phyloP scores from a whole-genome alignment of 192 early-diverging fungal species.

The Mortierella alpina region DNA sequence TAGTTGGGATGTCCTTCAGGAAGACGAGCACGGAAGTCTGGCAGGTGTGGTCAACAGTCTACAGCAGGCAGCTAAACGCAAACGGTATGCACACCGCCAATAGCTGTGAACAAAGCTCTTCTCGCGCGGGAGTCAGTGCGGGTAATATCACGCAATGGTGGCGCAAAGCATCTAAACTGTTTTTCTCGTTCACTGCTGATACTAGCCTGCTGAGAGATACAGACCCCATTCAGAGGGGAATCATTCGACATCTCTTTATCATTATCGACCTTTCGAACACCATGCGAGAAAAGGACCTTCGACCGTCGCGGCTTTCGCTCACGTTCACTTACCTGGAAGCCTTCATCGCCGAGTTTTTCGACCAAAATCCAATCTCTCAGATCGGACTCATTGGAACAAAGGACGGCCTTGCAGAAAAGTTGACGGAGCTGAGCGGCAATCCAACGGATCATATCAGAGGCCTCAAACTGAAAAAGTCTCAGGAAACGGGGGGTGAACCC shows the following conservation, averaged over 20 bases:
- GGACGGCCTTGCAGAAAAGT: conserved; percentile 87
- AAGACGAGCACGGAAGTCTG: conserved; percentile 86
- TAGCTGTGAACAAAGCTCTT: no score
- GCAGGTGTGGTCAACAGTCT: conserved; percentile 77
- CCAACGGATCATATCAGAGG: conserved; percentile 84
- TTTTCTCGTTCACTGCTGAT: not conserved
- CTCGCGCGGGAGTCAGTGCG: no score
- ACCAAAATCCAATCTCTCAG: conserved; percentile 95
- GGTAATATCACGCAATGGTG: conserved; percentile 9
- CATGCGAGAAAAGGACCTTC: conserved; percentile 89
- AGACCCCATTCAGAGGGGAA: conserved; percentile 78
- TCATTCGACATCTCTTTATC: conserved; percentile 85
- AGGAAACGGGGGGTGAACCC: conserved; percentile 85
- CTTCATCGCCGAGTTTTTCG: conserved; percentile 91
- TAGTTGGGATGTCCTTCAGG: conserved; percentile 93
- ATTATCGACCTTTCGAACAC: conserved; percentile 85
- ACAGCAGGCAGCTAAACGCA: conserved; percentile 76
- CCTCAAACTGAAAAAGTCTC: conserved; percentile 71
- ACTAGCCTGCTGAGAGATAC: conserved; percentile 69
- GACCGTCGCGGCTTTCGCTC: conserved; percentile 83
- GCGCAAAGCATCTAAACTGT: conserved; percentile 14
- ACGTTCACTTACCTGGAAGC: conserved; percentile 71
- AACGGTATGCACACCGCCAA: conserved; percentile 54
- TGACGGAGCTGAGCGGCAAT: conserved; percentile 88
- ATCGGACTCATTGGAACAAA: conserved; percentile 85